Percentiles rank a stretch among this genome's conserved stretches.
Conservation (phyloP, 1,139 yeast species). For the Nakaseomyces bracarensis region DNA sequence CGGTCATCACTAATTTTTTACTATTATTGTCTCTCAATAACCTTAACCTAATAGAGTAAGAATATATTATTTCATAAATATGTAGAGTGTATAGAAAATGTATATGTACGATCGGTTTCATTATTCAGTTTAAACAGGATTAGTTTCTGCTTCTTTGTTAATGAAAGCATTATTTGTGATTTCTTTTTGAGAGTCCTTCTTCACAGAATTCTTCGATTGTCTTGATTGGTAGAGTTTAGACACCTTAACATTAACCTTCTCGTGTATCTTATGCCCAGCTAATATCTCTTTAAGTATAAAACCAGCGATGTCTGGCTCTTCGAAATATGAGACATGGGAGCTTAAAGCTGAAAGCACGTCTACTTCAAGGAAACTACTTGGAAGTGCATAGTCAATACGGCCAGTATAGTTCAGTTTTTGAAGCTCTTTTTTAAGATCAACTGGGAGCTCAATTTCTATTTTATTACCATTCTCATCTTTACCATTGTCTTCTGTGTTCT, state of each 20-base stretch:
- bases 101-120: neutral
- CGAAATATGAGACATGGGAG: slow-evolving; percentile 84
- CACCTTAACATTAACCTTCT: neutral
- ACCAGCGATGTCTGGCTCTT: slow-evolving; percentile 76
- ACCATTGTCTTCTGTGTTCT: neutral
- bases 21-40: neutral
- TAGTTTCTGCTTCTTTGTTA: neutral
- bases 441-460: slow-evolving; percentile 22
- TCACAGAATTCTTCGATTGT: neutral
- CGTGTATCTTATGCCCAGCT: slow-evolving; percentile 9
- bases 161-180: neutral
- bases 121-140: too few species aligned
- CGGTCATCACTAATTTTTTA: neutral
- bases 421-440: slow-evolving; percentile 28
- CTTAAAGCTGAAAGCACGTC: slow-evolving; percentile 72
- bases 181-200: neutral
- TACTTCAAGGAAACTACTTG: slow-evolving; percentile 73
- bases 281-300: slow-evolving; percentile 55
- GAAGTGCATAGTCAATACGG: slow-evolving; percentile 72
- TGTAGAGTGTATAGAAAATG: too few species aligned
- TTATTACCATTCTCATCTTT: slow-evolving; percentile 12
- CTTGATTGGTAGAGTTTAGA: slow-evolving; percentile 3
- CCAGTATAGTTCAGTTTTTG: slow-evolving; percentile 54
- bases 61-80: too few species aligned
- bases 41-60: too few species aligned